Base-by-base conservation (phyloP, 495 filamentous ascomycete species). In the Trichodelitschia bisporula region DNA sequence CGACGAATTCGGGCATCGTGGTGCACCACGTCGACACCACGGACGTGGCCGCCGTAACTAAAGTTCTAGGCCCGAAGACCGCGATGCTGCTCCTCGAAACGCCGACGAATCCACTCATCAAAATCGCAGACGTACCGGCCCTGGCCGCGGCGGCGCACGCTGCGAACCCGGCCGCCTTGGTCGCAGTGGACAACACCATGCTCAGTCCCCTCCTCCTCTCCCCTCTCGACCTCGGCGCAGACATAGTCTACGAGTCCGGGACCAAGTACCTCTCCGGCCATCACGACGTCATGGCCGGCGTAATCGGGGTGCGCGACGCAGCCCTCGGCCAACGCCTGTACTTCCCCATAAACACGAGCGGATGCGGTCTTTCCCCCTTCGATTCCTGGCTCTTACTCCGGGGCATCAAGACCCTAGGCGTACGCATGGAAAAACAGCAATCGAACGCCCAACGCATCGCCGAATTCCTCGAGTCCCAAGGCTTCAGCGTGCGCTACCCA, bases 391-490 rank as follows among this genome's bases (percentile, higher is more conserved):
- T 95, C 14, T 64, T 97, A 14, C 72, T 95, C 58, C 67, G 89
- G 28, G 86, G 86, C 3, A 61, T 97, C 36, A 95, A 97, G 54
- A 97, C 86, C 0, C 62, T 97, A 17, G 82, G 80, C 40, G 89
- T 97, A 34, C 78, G 86, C 38, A 89, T 97, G 78, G 89, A 95
- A 49, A 89, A 84, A 57, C 86, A 97, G 53, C 86, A 95, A 49
- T 56, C 66, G 33, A 95, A 90, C 39, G 77, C 89, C 0, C 76
- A 84, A 51, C 60, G 59, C 13, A 90, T 97, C 37, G 86, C 86
- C 29, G 69, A 77, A 40, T 95, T 90, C 49, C 69, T 97, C 21
- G 89, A 97, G 48, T 54, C 59, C 2, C 74, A 77, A 43, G 89
- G 89, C 34, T 95, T 97, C 62, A 69, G 70, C 38, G 89, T 97